Conservation (phyloP, 1,284 basidiomycete species). For the Erythrobasidium hasegawianum region DNA sequence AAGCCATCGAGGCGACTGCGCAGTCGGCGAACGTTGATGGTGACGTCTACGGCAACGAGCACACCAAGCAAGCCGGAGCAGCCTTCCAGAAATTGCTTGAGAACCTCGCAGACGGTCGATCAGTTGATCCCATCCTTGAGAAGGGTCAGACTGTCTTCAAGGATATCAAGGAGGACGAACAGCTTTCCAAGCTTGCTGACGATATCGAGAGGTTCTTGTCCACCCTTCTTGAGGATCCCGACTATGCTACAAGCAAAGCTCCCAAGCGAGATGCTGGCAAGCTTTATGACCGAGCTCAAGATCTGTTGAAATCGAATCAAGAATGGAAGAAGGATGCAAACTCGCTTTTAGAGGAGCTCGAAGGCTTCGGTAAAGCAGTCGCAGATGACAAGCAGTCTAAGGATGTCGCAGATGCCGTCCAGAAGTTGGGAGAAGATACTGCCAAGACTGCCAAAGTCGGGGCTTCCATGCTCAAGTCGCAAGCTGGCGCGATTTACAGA, state of each 20-base stretch:
- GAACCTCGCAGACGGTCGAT: conserved; percentile 50
- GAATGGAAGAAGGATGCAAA: conserved; percentile 49
- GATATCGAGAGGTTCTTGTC: conserved; percentile 48
- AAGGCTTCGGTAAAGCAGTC: conserved; percentile 49
- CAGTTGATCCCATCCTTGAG: conserved; percentile 49
- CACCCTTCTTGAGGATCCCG: conserved; percentile 47
- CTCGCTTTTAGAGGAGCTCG: conserved; percentile 49
- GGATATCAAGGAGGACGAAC: conserved; percentile 49
- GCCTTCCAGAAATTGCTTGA: conserved; percentile 46
- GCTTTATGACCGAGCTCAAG: conserved; percentile 51
- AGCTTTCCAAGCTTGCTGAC: conserved; percentile 48
- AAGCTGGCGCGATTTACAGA: conserved; percentile 47
- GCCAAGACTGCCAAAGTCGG: conserved; percentile 29
- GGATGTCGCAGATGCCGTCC: conserved; percentile 49
- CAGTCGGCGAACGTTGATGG: conserved; percentile 50
- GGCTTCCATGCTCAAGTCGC: conserved; percentile 25
- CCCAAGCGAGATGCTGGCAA: conserved; percentile 49
- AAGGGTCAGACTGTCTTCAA: conserved; percentile 50
- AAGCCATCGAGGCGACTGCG: conserved; percentile 49
- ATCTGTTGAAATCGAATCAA: conserved; percentile 47
- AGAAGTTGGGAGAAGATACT: conserved; percentile 50
- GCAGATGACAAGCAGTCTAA: conserved; percentile 47
- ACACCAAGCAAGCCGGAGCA: conserved; percentile 16
- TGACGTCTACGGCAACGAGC: conserved; percentile 43
- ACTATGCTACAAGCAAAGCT: conserved; percentile 48